A percentile compares a stretch with the other conserved stretches of the same genome.
These are phyloP conservation scores for Lophiostoma macrostomum DNA, from an alignment of 495 filamentous ascomycete genomes.

Conservation along the genomic window DNA sequence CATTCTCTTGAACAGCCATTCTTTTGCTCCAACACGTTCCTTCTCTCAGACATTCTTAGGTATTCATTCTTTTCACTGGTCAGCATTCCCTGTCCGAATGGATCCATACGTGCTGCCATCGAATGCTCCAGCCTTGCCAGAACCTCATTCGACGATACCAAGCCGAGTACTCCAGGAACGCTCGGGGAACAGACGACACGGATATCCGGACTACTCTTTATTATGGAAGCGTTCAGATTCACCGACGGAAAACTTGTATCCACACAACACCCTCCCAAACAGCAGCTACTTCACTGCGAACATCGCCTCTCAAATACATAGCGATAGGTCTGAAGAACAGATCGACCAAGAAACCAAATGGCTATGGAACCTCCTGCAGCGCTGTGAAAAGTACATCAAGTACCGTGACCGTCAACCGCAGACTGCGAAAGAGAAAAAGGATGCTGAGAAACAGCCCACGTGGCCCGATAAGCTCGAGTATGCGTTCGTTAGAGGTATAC, in stretches of 20 bases:
- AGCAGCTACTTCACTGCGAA: conserved; percentile 17
- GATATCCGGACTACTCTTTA: background rate
- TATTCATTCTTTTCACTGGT: conserved; percentile 25
- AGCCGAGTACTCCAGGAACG: conserved; percentile 38
- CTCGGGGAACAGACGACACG: conserved; percentile 39
- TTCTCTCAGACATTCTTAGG: conserved; percentile 38
- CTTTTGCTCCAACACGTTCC: conserved; percentile 50
- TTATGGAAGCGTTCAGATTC: conserved; percentile 24
- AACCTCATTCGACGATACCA: conserved; percentile 5
- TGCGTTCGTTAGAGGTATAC: conserved; percentile 84
- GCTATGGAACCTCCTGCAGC: conserved; percentile 31
- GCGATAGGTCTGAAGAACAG: conserved; percentile 24
- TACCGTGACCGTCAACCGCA: conserved; percentile 62
- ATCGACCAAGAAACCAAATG: conserved; percentile 30
- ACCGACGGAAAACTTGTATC: conserved; percentile 15
- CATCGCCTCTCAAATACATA: conserved; percentile 6
- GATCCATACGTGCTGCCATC: conserved; percentile 43
- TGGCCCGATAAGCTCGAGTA: conserved; percentile 85
- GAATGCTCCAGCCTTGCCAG: conserved; percentile 40
- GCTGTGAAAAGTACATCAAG: conserved; percentile 58
- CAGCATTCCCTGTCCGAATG: conserved; percentile 35
- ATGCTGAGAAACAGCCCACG: too few relatives aligned
- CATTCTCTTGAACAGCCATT: conserved; percentile 62
- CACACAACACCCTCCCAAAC: background rate
- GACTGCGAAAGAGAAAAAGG: conserved; percentile 51